Conservation (phyloP, 2,329 filamentous ascomycete genomes). For the Fusarium oligoseptatum region DNA sequence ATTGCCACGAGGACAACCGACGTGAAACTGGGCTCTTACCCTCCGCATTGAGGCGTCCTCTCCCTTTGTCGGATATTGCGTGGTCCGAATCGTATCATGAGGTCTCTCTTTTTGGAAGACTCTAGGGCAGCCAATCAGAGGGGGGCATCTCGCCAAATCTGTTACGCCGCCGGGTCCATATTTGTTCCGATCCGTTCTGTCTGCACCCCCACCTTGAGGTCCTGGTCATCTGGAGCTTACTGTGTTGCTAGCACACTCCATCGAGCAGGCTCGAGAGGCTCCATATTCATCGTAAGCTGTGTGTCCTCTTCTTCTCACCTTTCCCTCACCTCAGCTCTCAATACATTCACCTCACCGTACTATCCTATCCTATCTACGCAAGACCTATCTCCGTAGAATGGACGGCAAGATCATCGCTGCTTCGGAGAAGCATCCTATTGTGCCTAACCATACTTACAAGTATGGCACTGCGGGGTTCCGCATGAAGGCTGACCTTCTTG, state of each 20-base stretch:
- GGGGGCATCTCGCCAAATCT: conserved; percentile 10
- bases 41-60: not conserved
- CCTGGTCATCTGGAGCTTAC: not conserved
- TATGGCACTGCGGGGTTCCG: conserved; percentile 78
- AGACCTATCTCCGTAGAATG: conserved; percentile 55
- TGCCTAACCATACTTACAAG: conserved; percentile 68
- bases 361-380: not conserved
- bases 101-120: conserved; percentile 27
- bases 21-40: not conserved
- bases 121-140: conserved; percentile 24
- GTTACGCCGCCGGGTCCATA: conserved; percentile 26
- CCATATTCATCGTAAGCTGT: conserved; percentile 32
- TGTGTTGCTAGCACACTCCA: not conserved
- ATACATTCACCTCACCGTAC: not conserved
- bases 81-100: conserved; percentile 40
- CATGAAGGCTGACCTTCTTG: conserved; percentile 82
- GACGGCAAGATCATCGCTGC: conserved; percentile 70
- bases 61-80: conserved; percentile 24
- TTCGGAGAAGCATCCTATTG: conserved; percentile 73
- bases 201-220: not conserved
- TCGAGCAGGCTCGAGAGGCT: not conserved
- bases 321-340: conserved; percentile 2
- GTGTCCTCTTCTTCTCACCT: conserved; percentile 32
- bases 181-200: conserved; percentile 30
- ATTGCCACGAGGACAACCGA: conserved; percentile 3